Evolutionary conservation across 2,329 filamentous ascomycete genomes (phyloP).

Genomic region (Venturia nashicola): DNA sequence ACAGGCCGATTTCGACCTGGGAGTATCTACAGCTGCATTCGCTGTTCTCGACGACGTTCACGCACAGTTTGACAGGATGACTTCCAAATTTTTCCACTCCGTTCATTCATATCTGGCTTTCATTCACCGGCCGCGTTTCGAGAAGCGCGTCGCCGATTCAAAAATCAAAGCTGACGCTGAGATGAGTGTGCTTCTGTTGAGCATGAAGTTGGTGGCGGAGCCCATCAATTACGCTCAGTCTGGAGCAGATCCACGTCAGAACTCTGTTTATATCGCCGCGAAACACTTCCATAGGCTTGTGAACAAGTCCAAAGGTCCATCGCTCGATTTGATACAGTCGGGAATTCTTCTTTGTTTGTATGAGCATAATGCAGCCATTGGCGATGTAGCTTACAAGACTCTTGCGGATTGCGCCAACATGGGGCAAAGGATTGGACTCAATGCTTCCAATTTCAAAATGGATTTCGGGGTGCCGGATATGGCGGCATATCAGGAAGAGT

Average conservation of each 20-base stretch:
- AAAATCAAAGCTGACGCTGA: conserved; percentile 4
- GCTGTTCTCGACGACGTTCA: conserved; percentile 3
- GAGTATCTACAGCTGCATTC: conserved; percentile 1
- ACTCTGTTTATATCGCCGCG: not conserved
- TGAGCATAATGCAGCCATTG: conserved; percentile 7
- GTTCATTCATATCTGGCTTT: conserved; percentile 8
- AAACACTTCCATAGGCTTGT: not conserved
- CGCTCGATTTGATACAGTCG: conserved; percentile 7
- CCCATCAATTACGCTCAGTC: conserved; percentile 2
- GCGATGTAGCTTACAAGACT: not conserved
- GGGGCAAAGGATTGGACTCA: not conserved
- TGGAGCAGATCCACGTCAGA: not conserved
- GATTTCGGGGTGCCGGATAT: not conserved
- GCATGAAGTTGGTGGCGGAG: conserved; percentile 6
- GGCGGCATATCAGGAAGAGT: conserved; percentile 3
- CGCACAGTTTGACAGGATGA: conserved; percentile 3
- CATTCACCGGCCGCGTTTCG: conserved; percentile 2
- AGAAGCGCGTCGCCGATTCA: not conserved
- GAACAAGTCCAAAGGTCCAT: conserved; percentile 1
- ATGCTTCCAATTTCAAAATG: not conserved
- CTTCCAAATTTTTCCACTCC: not conserved
- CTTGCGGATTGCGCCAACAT: conserved; percentile 1
- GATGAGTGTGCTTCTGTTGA: conserved; percentile 1
- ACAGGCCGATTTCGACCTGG: conserved; percentile 6
- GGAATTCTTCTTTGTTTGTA: conserved; percentile 7